These are phyloP conservation scores for Trichoderma sp. DNA, from an alignment of 2,329 filamentous ascomycete genomes.

Conservation along the genomic window DNA sequence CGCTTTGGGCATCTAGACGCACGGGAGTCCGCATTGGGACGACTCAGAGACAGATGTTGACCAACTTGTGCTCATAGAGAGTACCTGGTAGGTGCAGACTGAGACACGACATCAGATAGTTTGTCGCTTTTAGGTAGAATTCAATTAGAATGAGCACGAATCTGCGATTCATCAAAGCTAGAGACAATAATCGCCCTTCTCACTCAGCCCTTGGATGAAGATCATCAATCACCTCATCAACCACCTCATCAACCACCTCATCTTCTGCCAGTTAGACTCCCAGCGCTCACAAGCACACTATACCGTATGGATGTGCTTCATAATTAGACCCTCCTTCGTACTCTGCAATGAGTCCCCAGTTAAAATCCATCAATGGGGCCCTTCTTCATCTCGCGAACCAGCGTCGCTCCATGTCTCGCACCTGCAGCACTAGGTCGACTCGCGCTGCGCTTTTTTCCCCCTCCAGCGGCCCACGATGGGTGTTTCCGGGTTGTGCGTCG, in stretches of 20 bases:
- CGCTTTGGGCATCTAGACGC: background rate
- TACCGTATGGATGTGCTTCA: background rate
- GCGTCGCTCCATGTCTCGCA: background rate
- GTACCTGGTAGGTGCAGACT: background rate
- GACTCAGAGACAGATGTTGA: background rate
- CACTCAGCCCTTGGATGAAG: background rate
- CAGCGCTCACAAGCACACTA: background rate
- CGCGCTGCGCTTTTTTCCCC: background rate
- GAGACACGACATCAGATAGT: background rate
- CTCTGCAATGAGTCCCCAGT: background rate
- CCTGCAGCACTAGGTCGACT: conserved; percentile 5
- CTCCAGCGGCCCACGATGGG: conserved; percentile 9
- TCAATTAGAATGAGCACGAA: background rate
- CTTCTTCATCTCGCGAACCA: background rate
- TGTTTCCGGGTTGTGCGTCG: background rate
- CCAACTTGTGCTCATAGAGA: background rate
- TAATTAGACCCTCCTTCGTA: background rate
- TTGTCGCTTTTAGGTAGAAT: background rate
- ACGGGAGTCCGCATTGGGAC: background rate
- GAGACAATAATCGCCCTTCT: background rate
- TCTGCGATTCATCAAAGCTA: background rate
- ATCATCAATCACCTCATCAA: background rate
- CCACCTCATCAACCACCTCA: background rate
- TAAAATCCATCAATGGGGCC: background rate
- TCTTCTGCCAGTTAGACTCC: background rate